phyloP scores from a whole-genome alignment of 768 basidiomycete genomes.

The Lentinula sp. region DNA sequence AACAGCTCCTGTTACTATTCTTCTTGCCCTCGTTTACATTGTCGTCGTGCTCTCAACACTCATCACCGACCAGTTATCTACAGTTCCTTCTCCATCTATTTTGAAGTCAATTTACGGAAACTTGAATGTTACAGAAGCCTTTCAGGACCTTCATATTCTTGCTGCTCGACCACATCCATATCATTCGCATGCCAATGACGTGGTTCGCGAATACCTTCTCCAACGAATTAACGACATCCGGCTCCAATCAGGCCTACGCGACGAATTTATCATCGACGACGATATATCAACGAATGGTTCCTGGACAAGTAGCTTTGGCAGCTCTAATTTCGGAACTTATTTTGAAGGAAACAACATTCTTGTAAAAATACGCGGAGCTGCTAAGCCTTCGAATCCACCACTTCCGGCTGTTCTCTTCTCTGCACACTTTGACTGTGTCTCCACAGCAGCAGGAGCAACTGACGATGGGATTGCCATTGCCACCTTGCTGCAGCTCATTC shows the following conservation, averaged over 20 bases:
- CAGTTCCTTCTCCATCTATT: conserved; percentile 23
- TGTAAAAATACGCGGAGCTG: conserved; percentile 26
- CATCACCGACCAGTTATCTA: conserved; percentile 41
- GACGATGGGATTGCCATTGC: conserved; percentile 75
- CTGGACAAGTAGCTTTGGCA: conserved; percentile 25
- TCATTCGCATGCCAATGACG: conserved; percentile 72
- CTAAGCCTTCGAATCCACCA: background rate
- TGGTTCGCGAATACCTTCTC: conserved; percentile 50
- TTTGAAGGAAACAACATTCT: conserved; percentile 54
- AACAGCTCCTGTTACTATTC: conserved; percentile 35
- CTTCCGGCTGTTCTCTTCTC: conserved; percentile 54
- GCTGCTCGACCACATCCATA: conserved; percentile 69
- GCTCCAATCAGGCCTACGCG: background rate
- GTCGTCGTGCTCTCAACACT: conserved; percentile 40
- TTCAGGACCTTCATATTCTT: conserved; percentile 57
- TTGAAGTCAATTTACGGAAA: conserved; percentile 28
- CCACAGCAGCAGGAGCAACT: conserved; percentile 67
- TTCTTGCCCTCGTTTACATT: conserved; percentile 42
- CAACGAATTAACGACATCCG: background rate
- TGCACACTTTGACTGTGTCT: conserved; percentile 80
- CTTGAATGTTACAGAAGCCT: conserved; percentile 47
- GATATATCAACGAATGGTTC: conserved; percentile 47
- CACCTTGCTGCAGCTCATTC: conserved; percentile 59
- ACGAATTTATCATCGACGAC: conserved; percentile 25
- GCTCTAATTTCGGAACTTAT: conserved; percentile 22